Percentiles rank a stretch among this genome's conserved stretches.
These are phyloP conservation scores for Pleurotus tuber-regium DNA, from an alignment of 768 basidiomycete genomes.

Conservation along the genomic window DNA sequence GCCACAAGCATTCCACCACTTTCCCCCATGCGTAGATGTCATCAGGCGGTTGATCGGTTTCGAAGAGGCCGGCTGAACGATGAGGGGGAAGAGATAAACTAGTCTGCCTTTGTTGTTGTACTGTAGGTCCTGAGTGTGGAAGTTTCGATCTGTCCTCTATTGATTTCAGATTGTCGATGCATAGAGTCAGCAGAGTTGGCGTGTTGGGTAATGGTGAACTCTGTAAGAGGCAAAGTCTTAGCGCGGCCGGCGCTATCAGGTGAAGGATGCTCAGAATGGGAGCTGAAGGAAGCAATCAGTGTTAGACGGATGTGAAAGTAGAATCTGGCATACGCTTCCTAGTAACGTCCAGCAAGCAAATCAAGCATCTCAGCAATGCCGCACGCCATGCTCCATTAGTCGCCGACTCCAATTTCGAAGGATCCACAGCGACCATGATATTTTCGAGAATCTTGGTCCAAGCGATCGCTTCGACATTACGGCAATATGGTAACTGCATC, in stretches of 20 bases:
- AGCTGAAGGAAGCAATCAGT: too few species aligned
- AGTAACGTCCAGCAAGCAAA: constrained; percentile 32
- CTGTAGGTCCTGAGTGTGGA: too few species aligned
- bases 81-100: constrained; percentile 34
- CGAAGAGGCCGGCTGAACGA: constrained; percentile 33
- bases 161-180: constrained; percentile 23
- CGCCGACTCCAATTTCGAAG: constrained; percentile 47
- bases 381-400: constrained; percentile 61
- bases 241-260: constrained; percentile 23
- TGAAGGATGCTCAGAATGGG: constrained; percentile 11
- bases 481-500: constrained; percentile 51
- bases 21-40: constrained; percentile 45
- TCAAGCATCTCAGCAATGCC: constrained; percentile 53
- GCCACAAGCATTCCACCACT: constrained; percentile 57
- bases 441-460: constrained; percentile 72
- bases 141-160: constrained; percentile 24
- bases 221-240: constrained; percentile 35
- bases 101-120: too few species aligned
- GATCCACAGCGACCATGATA: constrained; percentile 48
- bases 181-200: constrained; percentile 26
- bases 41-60: constrained; percentile 22
- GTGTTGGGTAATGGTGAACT: constrained; percentile 25
- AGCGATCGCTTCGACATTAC: constrained; percentile 42
- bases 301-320: too few species aligned
- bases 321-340: constrained; percentile 28